Evolutionary conservation across 306 rosid species (phyloP).

Genomic region (Corylus avellana): DNA sequence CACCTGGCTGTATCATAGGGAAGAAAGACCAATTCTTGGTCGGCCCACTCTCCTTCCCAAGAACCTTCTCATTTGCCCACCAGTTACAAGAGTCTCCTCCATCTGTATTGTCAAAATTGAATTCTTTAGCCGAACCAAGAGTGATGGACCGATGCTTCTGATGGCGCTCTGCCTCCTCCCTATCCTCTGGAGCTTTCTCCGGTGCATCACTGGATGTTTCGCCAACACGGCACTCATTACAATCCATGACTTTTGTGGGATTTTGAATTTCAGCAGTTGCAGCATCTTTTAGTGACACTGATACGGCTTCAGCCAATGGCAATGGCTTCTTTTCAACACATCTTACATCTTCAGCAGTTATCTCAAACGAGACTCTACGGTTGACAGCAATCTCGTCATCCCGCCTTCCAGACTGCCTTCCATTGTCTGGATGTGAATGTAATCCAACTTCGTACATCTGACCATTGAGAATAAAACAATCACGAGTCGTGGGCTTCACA

Average conservation of each 20-base stretch:
- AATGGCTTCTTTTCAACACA: conserved; percentile 38
- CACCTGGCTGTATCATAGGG: conserved; percentile 65
- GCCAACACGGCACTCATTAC: conserved; percentile 25
- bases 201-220: conserved; percentile 43
- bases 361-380: conserved; percentile 49
- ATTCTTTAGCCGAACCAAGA: conserved; percentile 72
- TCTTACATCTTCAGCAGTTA: conserved; percentile 36
- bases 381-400: conserved; percentile 25
- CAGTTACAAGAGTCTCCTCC: conserved; percentile 72
- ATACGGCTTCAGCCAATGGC: conserved; percentile 38
- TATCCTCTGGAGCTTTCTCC: conserved; percentile 32
- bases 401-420: conserved; percentile 25
- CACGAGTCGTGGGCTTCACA: conserved; percentile 21
- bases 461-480: conserved; percentile 30
- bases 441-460: conserved; percentile 29
- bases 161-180: conserved; percentile 36
- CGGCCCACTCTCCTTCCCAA: conserved; percentile 46
- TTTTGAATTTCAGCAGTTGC: conserved; percentile 9
- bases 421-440: conserved; percentile 10
- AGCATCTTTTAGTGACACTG: conserved; percentile 29
- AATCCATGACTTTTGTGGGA: neutral
- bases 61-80: conserved; percentile 93
- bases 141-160: conserved; percentile 58
- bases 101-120: conserved; percentile 79
- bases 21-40: conserved; percentile 80